phyloP scores from a whole-genome alignment of 768 basidiomycete genomes.

The Mycena belliarum region DNA sequence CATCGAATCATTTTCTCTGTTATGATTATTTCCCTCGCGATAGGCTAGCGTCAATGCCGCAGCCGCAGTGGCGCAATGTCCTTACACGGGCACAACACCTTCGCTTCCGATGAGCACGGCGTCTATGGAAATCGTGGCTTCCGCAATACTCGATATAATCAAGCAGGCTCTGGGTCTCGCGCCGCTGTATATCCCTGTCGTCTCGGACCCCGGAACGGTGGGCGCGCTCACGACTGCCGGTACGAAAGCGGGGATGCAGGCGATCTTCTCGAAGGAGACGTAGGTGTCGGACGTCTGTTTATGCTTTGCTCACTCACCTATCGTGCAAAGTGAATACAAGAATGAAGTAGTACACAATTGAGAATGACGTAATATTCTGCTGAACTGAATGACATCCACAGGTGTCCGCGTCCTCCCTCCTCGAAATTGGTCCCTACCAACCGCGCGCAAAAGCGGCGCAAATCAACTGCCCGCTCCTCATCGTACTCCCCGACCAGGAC shows the following conservation, averaged over 20 bases:
- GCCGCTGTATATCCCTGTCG: slow-evolving; percentile 31
- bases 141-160: slow-evolving; percentile 26
- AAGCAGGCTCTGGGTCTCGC: slow-evolving; percentile 27
- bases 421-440: slow-evolving; percentile 15
- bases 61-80: slow-evolving; percentile 36
- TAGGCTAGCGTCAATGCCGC: slow-evolving; percentile 29
- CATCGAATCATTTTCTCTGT: neutral
- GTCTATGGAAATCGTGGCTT: slow-evolving; percentile 22
- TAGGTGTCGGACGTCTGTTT: neutral
- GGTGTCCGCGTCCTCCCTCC: slow-evolving; percentile 19
- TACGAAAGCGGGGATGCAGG: slow-evolving; percentile 23
- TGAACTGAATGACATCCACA: neutral
- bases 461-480: slow-evolving; percentile 23
- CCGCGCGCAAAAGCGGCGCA: slow-evolving; percentile 15
- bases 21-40: neutral
- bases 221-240: slow-evolving; percentile 29
- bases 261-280: slow-evolving; percentile 5
- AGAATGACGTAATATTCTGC: neutral
- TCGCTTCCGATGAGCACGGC: slow-evolving; percentile 8
- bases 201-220: slow-evolving; percentile 29
- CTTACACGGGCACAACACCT: slow-evolving; percentile 28
- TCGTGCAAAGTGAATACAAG: slow-evolving; percentile 15
- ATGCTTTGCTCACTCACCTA: no score
- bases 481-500: slow-evolving; percentile 24
- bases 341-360: slow-evolving; percentile 5